Percentiles rank a stretch among this genome's conserved stretches.
These are phyloP conservation scores for Protomyces lactucae-debilis DNA, from an alignment of 1,139 yeast genomes.

Conservation along the genomic window DNA sequence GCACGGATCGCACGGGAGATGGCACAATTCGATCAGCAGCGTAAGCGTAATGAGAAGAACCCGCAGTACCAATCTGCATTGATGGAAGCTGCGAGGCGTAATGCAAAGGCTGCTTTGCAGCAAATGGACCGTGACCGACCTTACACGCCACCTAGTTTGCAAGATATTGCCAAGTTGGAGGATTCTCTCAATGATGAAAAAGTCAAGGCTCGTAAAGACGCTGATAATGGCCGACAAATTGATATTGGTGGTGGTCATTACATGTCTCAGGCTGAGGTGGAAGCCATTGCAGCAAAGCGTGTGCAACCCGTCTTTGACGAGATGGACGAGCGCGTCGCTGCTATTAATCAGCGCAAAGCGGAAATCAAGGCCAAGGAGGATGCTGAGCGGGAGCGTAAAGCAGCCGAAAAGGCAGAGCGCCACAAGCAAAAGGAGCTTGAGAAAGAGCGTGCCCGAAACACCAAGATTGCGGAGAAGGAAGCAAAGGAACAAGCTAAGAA, in stretches of 20 bases:
- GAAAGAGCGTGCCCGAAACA: constrained; percentile 15
- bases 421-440: constrained; percentile 18
- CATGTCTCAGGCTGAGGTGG: constrained; percentile 25
- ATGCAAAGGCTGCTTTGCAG: constrained; percentile 12
- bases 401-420: constrained; percentile 17
- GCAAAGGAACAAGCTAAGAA: constrained; percentile 12
- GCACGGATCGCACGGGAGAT: constrained; percentile 24
- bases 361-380: constrained; percentile 14
- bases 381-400: constrained; percentile 18
- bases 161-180: constrained; percentile 14
- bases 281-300: constrained; percentile 22
- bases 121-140: constrained; percentile 21
- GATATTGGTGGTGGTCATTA: constrained; percentile 23
- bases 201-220: constrained; percentile 2
- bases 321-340: constrained; percentile 25
- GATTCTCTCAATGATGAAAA: constrained; percentile 16
- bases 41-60: constrained; percentile 15
- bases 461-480: constrained; percentile 12
- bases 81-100: constrained; percentile 23
- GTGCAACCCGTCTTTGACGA: constrained; percentile 22
- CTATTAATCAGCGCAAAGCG: constrained; percentile 23
- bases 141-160: constrained; percentile 14
- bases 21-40: constrained; percentile 24
- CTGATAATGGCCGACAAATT: constrained; percentile 2
- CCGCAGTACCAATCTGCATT: constrained; percentile 19